Evolutionary conservation across 768 basidiomycete genomes (phyloP), one percentile per base, ranked within the genome.

Genomic region (Leccinum rimulosum): DNA sequence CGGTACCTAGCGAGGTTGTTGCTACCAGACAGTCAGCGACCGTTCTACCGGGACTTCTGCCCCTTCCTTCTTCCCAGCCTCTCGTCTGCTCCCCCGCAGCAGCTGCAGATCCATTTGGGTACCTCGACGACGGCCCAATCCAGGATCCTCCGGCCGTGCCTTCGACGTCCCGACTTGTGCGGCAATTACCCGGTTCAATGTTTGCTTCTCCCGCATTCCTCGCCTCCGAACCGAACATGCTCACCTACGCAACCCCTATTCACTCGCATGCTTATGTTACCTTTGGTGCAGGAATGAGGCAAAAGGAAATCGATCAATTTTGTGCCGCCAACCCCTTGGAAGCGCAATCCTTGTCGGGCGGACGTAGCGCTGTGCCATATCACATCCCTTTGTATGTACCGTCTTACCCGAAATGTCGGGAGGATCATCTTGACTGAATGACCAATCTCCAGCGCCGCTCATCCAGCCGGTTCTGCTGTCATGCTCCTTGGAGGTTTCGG

Each of bases 401-500:
- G 10, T 63, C 30, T 57, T 15, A 59, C 17, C 33, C 43, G 30
- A 55, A 28, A 52, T 59, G 12, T 64, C 19, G 7, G 31, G 25
- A 50, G 22, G 19, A 22, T 40, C 11, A 12, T 9, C 28, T 56
- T 36, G 19, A 43, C 38, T 43, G 45, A 59, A 59, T 48, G n/a
- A 59, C 59, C 38, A 62, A 47, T 56, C 56, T 49, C 50, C n/a
- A 91, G 89, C 61, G 80, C 89, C 35, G 89, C 91, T 27, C 89
- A 93, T 65, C 90, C 91, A 3, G 86, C 83, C 3, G 89, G 91
- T 15, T 89, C 89, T 55, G 85, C 87, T 10, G 83, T 89, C 58
- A 89, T 92, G 89, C 75, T 92, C 59, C 80, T 91, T 3, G 93
- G 91, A 17, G 95, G 95, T 1, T 96, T 96, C 67, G 95, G 95